Conservation (phyloP, 108 stramenopile genomes). For the Mediolabrus comicus region DNA sequence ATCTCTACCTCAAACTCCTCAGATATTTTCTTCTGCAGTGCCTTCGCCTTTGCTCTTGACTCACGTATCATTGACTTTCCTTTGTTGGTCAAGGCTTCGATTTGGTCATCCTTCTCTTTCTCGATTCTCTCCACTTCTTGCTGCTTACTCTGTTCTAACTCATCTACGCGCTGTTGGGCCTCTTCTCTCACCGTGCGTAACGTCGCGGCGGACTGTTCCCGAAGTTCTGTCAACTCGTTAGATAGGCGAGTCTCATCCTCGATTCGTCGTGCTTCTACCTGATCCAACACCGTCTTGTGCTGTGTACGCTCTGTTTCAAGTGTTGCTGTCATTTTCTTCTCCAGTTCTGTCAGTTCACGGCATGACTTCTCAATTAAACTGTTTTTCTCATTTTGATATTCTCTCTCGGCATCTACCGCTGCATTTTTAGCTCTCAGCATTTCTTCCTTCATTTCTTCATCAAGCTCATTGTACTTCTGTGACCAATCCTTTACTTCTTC, state of each 20-base stretch:
- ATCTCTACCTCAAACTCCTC: slow-evolving; percentile 45
- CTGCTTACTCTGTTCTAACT: slow-evolving; percentile 43
- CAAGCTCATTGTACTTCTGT: slow-evolving; percentile 16
- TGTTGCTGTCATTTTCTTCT: slow-evolving; percentile 24
- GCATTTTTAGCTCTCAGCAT: slow-evolving; percentile 32
- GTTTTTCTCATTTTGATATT: slow-evolving; percentile 37
- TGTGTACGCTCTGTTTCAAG: slow-evolving; percentile 28
- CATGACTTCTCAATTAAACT: slow-evolving; percentile 32
- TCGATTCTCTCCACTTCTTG: slow-evolving; percentile 38
- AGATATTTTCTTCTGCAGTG: slow-evolving; percentile 31
- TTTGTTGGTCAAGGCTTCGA: slow-evolving; percentile 44
- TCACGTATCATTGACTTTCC: slow-evolving; percentile 69
- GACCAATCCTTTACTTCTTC: slow-evolving; percentile 18
- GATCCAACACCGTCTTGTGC: slow-evolving; percentile 46
- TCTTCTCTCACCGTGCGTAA: slow-evolving; percentile 39
- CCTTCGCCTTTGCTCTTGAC: slow-evolving; percentile 42
- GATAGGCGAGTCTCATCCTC: slow-evolving; percentile 31
- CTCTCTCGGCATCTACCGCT: slow-evolving; percentile 35
- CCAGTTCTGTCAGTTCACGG: slow-evolving; percentile 27
- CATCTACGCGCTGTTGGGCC: slow-evolving; percentile 34
- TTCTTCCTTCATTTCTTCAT: slow-evolving; percentile 44
- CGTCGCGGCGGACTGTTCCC: slow-evolving; percentile 23
- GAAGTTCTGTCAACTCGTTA: slow-evolving; percentile 22
- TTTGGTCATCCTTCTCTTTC: slow-evolving; percentile 44
- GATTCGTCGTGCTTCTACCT: slow-evolving; percentile 18